phyloP scores from a whole-genome alignment of 1,284 basidiomycete genomes.

The Porogramme epimiltina region DNA sequence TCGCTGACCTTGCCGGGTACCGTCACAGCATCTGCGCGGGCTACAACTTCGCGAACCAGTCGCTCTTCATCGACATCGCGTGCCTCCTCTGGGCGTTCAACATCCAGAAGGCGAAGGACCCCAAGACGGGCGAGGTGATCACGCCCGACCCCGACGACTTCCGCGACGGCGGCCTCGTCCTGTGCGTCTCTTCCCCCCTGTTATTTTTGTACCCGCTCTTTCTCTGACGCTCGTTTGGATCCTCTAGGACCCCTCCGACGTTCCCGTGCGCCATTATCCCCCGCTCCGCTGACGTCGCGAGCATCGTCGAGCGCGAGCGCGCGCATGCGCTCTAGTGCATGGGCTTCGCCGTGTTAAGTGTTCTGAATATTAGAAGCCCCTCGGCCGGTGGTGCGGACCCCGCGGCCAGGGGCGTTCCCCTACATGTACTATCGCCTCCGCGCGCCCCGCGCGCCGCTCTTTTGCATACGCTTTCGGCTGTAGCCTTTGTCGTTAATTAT shows the following conservation, averaged over 20 bases:
- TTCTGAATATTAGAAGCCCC: too few species aligned
- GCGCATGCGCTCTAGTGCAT: neutral
- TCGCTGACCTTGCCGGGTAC: neutral
- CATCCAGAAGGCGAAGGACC: conserved; percentile 33
- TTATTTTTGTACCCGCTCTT: neutral
- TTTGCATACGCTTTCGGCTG: too few species aligned
- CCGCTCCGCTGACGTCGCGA: neutral
- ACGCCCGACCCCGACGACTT: neutral
- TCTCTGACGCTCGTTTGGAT: neutral
- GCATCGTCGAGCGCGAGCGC: neutral
- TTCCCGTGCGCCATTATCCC: neutral
- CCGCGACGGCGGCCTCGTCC: neutral
- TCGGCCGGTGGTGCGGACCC: too few species aligned
- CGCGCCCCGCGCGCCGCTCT: too few species aligned
- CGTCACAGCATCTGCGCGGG: conserved; percentile 18
- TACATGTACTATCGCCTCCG: too few species aligned
- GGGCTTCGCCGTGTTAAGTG: too few species aligned
- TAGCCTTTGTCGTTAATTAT: too few species aligned
- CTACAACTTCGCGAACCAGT: conserved; percentile 21
- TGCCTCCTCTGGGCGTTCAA: conserved; percentile 44
- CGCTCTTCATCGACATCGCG: conserved; percentile 42
- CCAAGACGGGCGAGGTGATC: conserved; percentile 3
- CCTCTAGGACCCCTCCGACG: neutral
- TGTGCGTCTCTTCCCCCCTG: neutral
- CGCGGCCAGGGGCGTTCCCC: too few species aligned